Percentiles rank a stretch among this genome's conserved stretches.
Evolutionary conservation across 1,139 yeast genomes (phyloP).

Genomic region (Meyerozyma carpophila): DNA sequence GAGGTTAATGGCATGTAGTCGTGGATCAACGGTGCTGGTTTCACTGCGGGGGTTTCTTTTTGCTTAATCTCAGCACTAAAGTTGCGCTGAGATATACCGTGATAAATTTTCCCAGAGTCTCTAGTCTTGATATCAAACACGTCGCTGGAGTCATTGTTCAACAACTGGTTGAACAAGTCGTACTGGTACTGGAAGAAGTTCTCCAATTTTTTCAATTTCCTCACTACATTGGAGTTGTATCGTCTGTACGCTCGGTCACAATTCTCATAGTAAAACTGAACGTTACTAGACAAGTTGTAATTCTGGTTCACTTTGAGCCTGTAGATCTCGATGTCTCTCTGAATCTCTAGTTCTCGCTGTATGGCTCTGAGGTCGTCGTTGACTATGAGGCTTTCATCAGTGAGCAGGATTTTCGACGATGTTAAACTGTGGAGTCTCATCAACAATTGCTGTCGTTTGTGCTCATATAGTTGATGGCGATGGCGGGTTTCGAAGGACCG

Average conservation of each 20-base stretch:
- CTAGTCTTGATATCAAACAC: constrained; percentile 29
- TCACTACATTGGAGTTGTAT: constrained; percentile 24
- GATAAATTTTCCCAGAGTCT: constrained; percentile 31
- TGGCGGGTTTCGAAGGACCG: constrained; percentile 11
- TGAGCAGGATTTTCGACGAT: constrained; percentile 21
- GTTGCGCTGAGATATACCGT: constrained; percentile 26
- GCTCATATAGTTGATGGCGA: constrained; percentile 16
- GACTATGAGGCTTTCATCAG: constrained; percentile 14
- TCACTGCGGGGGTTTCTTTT: constrained; percentile 7
- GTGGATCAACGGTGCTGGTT: constrained; percentile 17
- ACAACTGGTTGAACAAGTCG: constrained; percentile 20
- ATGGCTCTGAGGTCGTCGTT: constrained; percentile 24
- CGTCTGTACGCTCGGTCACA: constrained; percentile 32
- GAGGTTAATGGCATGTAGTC: constrained; percentile 42
- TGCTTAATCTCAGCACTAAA: constrained; percentile 23
- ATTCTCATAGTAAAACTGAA: constrained; percentile 33
- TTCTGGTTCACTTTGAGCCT: constrained; percentile 28
- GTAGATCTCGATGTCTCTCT: constrained; percentile 33
- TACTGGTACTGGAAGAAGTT: constrained; percentile 38
- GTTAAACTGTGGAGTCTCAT: constrained; percentile 22
- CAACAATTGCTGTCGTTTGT: constrained; percentile 20
- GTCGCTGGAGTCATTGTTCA: constrained; percentile 17
- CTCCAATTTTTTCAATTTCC: constrained; percentile 35
- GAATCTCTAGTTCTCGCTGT: constrained; percentile 12
- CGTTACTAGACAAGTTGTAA: constrained; percentile 30